A percentile compares a stretch with the other conserved stretches of the same genome.
Conservation (phyloP, 2,329 filamentous ascomycete genomes). For the Aspergillus costaricaensis region DNA sequence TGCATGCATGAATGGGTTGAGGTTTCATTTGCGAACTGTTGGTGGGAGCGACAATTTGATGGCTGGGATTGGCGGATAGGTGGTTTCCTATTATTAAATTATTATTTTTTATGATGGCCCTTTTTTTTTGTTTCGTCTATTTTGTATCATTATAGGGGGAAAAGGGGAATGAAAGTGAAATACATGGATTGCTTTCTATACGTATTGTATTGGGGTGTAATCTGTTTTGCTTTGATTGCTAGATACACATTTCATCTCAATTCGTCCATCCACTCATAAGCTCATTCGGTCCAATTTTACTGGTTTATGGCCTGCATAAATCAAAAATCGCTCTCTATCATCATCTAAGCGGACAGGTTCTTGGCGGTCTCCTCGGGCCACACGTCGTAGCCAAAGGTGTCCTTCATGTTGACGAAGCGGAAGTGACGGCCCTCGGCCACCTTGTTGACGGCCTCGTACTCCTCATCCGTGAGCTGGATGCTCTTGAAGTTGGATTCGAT, state of each 20-base stretch:
- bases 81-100: too few relatives aligned
- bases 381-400: conserved; percentile 73
- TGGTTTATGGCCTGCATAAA: conserved; percentile 24
- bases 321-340: neutral
- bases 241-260: neutral
- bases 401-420: conserved; percentile 80
- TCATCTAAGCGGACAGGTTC: conserved; percentile 33
- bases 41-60: too few relatives aligned
- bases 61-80: too few relatives aligned
- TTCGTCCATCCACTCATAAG: neutral
- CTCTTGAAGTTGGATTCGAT: conserved; percentile 70
- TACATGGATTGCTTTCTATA: neutral
- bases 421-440: conserved; percentile 68
- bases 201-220: neutral
- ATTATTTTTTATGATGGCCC: too few relatives aligned
- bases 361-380: conserved; percentile 60
- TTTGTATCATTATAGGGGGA: neutral
- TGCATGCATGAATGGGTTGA: too few relatives aligned
- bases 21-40: too few relatives aligned
- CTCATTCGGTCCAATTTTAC: neutral
- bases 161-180: neutral
- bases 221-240: neutral
- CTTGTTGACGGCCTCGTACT: conserved; percentile 62
- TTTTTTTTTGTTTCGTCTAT: too few relatives aligned
- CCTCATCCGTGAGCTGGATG: conserved; percentile 59